Base-by-base conservation (phyloP, 1,284 basidiomycete species). In the Pyrrhoderma lamaoense region DNA sequence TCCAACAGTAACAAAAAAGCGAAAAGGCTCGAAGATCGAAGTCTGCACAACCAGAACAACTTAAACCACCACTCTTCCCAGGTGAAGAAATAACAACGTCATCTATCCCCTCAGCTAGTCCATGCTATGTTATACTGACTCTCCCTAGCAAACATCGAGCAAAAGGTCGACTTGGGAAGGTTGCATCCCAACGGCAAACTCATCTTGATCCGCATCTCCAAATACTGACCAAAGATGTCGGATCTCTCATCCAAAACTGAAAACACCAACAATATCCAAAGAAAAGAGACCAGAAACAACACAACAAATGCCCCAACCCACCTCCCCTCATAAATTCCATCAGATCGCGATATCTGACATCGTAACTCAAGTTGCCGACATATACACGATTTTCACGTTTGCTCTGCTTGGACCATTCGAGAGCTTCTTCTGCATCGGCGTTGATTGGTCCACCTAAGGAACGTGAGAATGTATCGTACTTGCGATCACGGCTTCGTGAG, bases 321-420 rank as follows among this genome's bases (percentile, higher is more conserved):
- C 93, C 93, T 93, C 90, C 89, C 83, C 87, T 80, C 91, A 95
- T 94, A 67, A 94, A 95, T 83, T 93, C 89, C 80, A 93, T 92
- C 72, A 98, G 78, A 75, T 96, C 93, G 71, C 89, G 84, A 75
- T 94, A 96, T 73, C 89, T 94, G 81, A 93, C 90, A 69, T 94
- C 90, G 77, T 96, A 98, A 66, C 87, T 89, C 70, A 98, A 81
- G 70, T 98, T 98, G 65, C 94, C 95, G 67, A 98, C 92, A 65
- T 99, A 98, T 62, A 98, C 92, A 59, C 95, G 80, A 71, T 97
- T 94, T 76, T 98, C 93, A 75, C 92, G 84, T 76, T 94, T 90
- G 82, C 89, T 93, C 64, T 85, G 79, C 69, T 94, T 93, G 62
- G 91, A 85, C 61, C 93, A 91, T 64, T 91, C 90, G 61, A 80